phyloP scores from a whole-genome alignment of 2,329 filamentous ascomycete species.

The Metarhizium robertsii region DNA sequence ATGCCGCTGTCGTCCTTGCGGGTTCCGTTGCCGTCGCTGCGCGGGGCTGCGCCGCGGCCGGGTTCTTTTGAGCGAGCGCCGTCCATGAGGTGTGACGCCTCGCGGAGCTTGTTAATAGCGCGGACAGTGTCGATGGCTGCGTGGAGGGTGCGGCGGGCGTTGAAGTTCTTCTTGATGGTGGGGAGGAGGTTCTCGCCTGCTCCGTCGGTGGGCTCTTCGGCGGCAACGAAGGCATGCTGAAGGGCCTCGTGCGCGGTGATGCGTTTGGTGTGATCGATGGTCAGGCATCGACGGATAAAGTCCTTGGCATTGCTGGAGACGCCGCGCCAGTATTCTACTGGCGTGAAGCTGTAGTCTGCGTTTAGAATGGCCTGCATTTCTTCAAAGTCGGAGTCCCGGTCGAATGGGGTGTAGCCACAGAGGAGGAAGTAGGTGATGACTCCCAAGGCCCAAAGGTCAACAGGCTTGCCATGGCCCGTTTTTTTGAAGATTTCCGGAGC shows the following conservation, averaged over 20 bases:
- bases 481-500: conserved; percentile 99
- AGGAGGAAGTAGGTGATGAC: conserved; percentile 98
- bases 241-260: conserved; percentile 83
- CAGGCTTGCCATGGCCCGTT: conserved; percentile 92
- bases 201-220: conserved; percentile 36
- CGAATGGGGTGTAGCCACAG: conserved; percentile 96
- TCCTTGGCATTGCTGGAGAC: conserved; percentile 80
- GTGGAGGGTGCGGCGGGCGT: conserved; percentile 57
- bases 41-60: conserved; percentile 21
- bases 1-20: conserved; percentile 37
- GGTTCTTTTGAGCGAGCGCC: conserved; percentile 46
- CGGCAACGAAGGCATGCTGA: conserved; percentile 55
- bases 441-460: conserved; percentile 96
- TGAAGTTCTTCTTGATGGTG: conserved; percentile 67
- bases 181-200: conserved; percentile 54
- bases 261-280: conserved; percentile 75
- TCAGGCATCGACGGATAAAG: conserved; percentile 87
- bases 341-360: conserved; percentile 93
- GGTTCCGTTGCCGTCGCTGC: conserved; percentile 7
- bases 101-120: conserved; percentile 61
- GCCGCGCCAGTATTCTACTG: conserved; percentile 91
- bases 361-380: conserved; percentile 99
- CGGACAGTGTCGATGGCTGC: conserved; percentile 63
- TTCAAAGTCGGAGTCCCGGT: conserved; percentile 93
- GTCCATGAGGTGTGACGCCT: conserved; percentile 50